phyloP scores from a whole-genome alignment of 2,329 filamentous ascomycete species.

The Penicillium sp. region DNA sequence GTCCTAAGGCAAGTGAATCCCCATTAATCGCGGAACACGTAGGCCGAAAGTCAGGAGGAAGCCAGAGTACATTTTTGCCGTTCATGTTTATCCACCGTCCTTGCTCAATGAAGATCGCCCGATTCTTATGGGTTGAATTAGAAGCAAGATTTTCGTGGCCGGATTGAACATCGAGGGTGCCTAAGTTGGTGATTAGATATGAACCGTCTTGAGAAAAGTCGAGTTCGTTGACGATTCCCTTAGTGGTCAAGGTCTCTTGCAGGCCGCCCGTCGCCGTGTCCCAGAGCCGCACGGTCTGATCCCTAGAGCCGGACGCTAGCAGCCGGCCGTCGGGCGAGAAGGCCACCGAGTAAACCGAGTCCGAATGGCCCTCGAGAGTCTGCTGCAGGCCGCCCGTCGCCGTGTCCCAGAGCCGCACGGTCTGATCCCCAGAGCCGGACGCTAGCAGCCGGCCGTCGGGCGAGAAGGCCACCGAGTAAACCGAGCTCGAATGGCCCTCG shows the following conservation, averaged over 20 bases:
- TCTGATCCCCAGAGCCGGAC: too few relatives aligned
- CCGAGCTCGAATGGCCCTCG: conserved; percentile 8
- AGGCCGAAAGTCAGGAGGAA: not conserved
- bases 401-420: conserved; percentile 3
- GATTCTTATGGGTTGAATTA: not conserved
- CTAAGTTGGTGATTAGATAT: too few relatives aligned
- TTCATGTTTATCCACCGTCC: conserved; percentile 10
- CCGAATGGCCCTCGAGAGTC: not conserved
- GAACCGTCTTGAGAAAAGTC: not conserved
- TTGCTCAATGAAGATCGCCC: conserved; percentile 1
- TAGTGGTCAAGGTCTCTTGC: conserved; percentile 1
- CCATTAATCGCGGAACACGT: conserved; percentile 2
- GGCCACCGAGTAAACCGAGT: not conserved
- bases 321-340: conserved; percentile 4
- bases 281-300: conserved; percentile 7
- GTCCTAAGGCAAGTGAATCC: conserved; percentile 9
- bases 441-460: conserved; percentile 4
- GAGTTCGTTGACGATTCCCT: not conserved
- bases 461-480: conserved; percentile 2
- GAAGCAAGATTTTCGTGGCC: not conserved
- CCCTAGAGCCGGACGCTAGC: not conserved
- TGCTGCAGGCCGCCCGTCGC: not conserved
- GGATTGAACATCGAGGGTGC: not conserved
- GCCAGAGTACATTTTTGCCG: conserved; percentile 4
- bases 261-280: conserved; percentile 10